Conservation (phyloP, 192 early-diverging fungal genomes). For the Umbelopsis vinacea region DNA sequence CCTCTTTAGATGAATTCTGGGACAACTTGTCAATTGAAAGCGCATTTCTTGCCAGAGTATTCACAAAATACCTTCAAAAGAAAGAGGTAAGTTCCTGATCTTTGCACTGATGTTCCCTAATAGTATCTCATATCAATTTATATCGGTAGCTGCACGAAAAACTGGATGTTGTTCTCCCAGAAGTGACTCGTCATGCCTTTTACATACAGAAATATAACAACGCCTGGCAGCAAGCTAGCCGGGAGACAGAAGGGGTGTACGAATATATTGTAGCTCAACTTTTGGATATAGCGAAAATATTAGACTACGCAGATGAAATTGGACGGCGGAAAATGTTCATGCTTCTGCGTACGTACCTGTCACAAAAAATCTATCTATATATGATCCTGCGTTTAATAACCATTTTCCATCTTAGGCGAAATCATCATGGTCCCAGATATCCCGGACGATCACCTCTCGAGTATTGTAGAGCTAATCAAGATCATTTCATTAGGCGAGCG, state of each 20-base stretch:
- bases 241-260: conserved; percentile 51
- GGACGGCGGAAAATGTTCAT: conserved; percentile 82
- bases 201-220: conserved; percentile 61
- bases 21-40: conserved; percentile 55
- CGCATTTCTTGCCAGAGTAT: conserved; percentile 51
- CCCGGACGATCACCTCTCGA: conserved; percentile 75
- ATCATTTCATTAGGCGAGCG: conserved; percentile 79
- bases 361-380: not conserved
- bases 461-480: conserved; percentile 77
- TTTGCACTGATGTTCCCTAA: not conserved
- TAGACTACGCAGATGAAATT: conserved; percentile 90
- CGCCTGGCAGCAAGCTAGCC: conserved; percentile 50
- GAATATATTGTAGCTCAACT: conserved; percentile 77
- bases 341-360: conserved; percentile 62
- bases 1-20: conserved; percentile 54
- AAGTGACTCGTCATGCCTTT: conserved; percentile 62
- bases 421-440: conserved; percentile 78
- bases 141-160: conserved; percentile 57
- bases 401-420: conserved; percentile 52
- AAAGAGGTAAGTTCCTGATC: conserved; percentile 37
- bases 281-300: conserved; percentile 72
- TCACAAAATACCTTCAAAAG: conserved; percentile 44
- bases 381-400: not conserved
- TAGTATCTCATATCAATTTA: conserved; percentile 15
- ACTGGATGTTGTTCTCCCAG: conserved; percentile 71